These are phyloP conservation scores for Gentiana straminea DNA, from an alignment of 257 asterid genomes.

Conservation along the genomic window DNA sequence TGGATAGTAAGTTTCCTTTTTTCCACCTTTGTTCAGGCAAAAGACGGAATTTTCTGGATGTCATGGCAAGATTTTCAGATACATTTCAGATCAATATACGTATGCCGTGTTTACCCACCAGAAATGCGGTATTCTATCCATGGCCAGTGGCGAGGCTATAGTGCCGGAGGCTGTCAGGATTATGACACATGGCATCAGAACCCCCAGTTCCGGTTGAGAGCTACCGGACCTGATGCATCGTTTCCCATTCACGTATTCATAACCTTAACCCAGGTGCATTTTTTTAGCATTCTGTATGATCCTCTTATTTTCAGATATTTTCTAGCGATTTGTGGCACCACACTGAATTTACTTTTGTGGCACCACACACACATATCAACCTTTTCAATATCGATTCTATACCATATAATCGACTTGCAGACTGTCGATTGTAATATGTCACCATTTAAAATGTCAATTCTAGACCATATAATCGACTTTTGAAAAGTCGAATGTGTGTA, in stretches of 20 bases:
- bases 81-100: constrained; percentile 93
- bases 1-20: not conserved
- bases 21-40: constrained; percentile 41
- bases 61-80: constrained; percentile 99
- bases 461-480: no score
- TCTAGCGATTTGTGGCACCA: no score
- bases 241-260: constrained; percentile 90
- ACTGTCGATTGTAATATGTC: no score
- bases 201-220: constrained; percentile 86
- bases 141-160: constrained; percentile 96
- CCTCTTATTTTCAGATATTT: not conserved
- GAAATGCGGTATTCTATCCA: constrained; percentile 95
- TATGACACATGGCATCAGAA: constrained; percentile 99
- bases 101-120: constrained; percentile 96
- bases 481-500: no score
- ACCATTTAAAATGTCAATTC: no score
- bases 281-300: not conserved
- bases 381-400: no score
- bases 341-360: no score
- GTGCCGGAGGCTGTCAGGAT: constrained; percentile 99
- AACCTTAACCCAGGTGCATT: constrained; percentile 81
- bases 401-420: no score
- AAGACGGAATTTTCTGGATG: constrained; percentile 99
- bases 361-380: no score
- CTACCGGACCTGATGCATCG: constrained; percentile 85